Evolutionary conservation across 1,284 basidiomycete genomes (phyloP), one percentile per base, ranked within the genome.

Genomic region (Ceratobasidium sp.): DNA sequence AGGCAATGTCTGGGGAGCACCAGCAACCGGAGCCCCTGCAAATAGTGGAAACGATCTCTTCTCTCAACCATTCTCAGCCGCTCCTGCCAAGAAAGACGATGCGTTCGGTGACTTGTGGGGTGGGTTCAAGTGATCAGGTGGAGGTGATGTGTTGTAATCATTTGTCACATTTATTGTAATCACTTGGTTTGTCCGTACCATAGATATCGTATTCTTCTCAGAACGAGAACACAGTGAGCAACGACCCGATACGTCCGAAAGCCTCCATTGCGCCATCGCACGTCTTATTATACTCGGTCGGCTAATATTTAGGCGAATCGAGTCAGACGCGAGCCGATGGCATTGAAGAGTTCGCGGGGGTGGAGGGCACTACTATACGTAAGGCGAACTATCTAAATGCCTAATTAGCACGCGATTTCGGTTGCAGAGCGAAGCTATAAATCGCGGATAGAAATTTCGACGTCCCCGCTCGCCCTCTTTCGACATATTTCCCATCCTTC

Each of bases 41-140:
- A 33, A 70, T 33, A 40, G 50, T 3, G 71, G 56, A 26, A 68
- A 68, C 44, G 77, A 56, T 23, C 28, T 56, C 15, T 66, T 77
- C 57, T n/a, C 74, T 66, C 59, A 78, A 50, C 50, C 26, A 9
- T 33, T 62, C 82, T 13, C 84, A 62, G 46, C 78, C 15, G 50
- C 73, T 28, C 70, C 79, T n/a, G 62, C 80, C 10, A 92, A 93
- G 87, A 92, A 93, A 83, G 92, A 94, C 80, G 93, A 94, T 82
- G 90, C 87, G 6, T 94, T 94, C 83, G 92, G 92, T 3, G 93
- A 94, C 84, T 83, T 94, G 66, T 94, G 93, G 93, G 92, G 92
- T 66, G 89, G 91, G 57, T 93, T 93, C 84, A 94, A 93, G 87
- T 93, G 87, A 83, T 23, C 13, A 23, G 13, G 33, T 74, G 28